These are phyloP conservation scores for Aspergillus thermomutatus DNA, from an alignment of 2,329 filamentous ascomycete species.

Conservation along the genomic window DNA sequence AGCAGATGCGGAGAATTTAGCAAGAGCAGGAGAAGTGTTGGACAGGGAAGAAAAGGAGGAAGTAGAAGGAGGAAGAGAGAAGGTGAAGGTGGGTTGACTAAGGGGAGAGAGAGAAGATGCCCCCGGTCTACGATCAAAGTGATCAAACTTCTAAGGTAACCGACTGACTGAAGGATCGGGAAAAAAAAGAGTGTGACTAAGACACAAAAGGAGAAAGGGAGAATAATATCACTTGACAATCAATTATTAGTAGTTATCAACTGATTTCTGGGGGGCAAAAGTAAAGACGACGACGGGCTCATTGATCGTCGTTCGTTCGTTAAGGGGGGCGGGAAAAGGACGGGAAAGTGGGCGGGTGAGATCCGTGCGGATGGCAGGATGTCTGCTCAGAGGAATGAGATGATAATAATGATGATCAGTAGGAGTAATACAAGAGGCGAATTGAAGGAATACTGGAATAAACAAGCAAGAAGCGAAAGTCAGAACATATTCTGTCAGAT, in stretches of 20 bases:
- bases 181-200: background rate
- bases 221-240: slow-evolving; percentile 6
- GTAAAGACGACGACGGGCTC: background rate
- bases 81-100: background rate
- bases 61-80: background rate
- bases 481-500: background rate
- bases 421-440: too few relatives aligned
- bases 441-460: background rate
- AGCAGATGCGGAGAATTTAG: background rate
- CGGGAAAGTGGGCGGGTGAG: background rate
- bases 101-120: background rate
- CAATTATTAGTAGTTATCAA: background rate
- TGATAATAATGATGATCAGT: background rate
- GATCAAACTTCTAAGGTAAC: background rate
- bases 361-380: background rate
- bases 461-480: background rate
- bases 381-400: background rate
- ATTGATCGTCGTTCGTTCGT: background rate
- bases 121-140: background rate
- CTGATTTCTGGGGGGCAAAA: background rate
- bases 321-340: background rate
- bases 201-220: slow-evolving; percentile 1
- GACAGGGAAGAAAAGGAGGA: background rate
- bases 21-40: background rate
- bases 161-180: slow-evolving; percentile 3